phyloP scores from a whole-genome alignment of 352 stramenopile species.

The Pythium graminicola region DNA sequence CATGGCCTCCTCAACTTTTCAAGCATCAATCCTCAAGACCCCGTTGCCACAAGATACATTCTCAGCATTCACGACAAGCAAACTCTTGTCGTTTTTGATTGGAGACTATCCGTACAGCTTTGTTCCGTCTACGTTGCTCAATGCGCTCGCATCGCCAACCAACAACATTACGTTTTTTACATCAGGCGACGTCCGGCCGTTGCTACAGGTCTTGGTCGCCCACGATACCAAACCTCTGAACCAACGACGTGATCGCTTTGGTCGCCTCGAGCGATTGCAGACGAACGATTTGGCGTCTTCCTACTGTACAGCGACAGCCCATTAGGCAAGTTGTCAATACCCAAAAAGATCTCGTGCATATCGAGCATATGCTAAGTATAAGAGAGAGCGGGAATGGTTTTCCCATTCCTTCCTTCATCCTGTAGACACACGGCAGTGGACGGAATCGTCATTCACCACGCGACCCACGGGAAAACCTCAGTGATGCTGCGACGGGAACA shows the following conservation, averaged over 20 bases:
- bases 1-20: background rate
- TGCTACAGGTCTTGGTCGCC: background rate
- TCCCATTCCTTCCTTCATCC: too few relatives aligned
- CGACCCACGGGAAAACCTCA: background rate
- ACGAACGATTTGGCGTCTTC: too few relatives aligned
- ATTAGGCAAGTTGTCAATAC: too few relatives aligned
- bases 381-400: too few relatives aligned
- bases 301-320: background rate
- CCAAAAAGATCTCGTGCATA: too few relatives aligned
- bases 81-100: conserved; percentile 17
- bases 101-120: conserved; percentile 13
- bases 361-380: too few relatives aligned
- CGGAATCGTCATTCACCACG: too few relatives aligned
- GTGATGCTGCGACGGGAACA: too few relatives aligned
- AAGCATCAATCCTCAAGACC: conserved; percentile 9
- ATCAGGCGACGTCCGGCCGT: conserved; percentile 1
- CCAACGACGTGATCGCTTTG: conserved; percentile 17
- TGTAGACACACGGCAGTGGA: too few relatives aligned
- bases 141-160: conserved; percentile 1
- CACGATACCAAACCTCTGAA: conserved; percentile 14
- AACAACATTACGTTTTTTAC: conserved; percentile 19
- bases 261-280: background rate
- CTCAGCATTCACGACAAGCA: background rate
- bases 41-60: background rate
- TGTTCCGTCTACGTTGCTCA: conserved; percentile 1